Percentiles rank a stretch among this genome's conserved stretches.
Evolutionary conservation across 2,329 filamentous ascomycete genomes (phyloP).

Genomic region (Drechslerella stenobrocha): DNA sequence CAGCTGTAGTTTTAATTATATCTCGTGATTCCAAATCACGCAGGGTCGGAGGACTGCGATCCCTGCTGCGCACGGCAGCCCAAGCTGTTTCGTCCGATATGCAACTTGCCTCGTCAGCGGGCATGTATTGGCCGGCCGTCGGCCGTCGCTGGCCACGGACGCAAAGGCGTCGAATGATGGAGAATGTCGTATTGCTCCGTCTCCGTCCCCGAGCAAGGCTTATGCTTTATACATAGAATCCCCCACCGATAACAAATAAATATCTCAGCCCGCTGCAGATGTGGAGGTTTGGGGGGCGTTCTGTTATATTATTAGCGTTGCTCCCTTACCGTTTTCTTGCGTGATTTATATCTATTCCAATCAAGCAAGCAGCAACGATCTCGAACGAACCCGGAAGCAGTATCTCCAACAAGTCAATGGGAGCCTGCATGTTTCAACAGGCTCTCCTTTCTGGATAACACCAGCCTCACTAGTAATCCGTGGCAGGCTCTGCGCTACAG

Average conservation of each 20-base stretch:
- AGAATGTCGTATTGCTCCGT: background rate
- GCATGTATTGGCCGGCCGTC: no score
- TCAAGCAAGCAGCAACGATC: background rate
- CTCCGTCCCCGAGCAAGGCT: background rate
- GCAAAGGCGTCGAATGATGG: no score
- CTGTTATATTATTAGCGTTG: background rate
- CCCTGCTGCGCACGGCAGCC: background rate
- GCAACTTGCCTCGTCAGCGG: no score
- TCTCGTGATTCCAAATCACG: slow-evolving; percentile 8
- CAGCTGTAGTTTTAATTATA: slow-evolving; percentile 7
- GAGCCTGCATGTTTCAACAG: background rate
- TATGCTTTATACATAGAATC: background rate
- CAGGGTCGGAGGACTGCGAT: background rate
- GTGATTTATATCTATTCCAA: slow-evolving; percentile 1
- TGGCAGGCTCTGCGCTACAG: no score
- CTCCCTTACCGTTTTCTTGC: background rate
- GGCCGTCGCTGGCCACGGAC: no score
- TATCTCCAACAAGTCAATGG: slow-evolving; percentile 3
- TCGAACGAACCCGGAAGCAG: background rate
- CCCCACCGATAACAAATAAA: background rate
- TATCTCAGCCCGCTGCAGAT: slow-evolving; percentile 3
- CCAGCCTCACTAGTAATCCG: background rate
- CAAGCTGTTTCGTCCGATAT: background rate
- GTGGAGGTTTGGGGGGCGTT: slow-evolving; percentile 6
- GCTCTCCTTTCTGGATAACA: background rate